These are phyloP conservation scores for Chenopodium album DNA, from an alignment of 148 eudicot species.

Conservation along the genomic window DNA sequence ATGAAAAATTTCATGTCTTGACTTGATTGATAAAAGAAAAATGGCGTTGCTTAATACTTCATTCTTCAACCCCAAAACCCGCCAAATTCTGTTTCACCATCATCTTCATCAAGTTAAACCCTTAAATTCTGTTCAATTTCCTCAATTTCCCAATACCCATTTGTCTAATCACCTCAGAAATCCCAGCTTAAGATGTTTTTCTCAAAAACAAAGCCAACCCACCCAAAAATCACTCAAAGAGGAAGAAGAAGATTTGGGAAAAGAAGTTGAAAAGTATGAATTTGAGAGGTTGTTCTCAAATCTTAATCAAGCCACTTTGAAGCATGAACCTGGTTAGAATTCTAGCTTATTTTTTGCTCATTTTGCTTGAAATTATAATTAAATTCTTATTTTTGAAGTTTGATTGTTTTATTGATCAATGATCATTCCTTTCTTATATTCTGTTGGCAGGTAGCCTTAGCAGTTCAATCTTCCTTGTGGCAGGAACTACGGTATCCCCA, in stretches of 20 bases:
- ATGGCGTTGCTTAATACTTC: slow-evolving; percentile 10
- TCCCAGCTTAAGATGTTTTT: slow-evolving; percentile 35
- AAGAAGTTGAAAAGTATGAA: slow-evolving; percentile 22
- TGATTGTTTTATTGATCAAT: background rate
- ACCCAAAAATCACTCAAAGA: slow-evolving; percentile 29
- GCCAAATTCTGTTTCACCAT: background rate
- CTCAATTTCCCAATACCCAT: slow-evolving; percentile 5
- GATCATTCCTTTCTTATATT: background rate
- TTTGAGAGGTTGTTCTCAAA: slow-evolving; percentile 84
- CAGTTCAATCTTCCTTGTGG: slow-evolving; percentile 74
- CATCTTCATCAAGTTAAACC: slow-evolving; percentile 4
- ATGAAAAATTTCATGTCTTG: background rate
- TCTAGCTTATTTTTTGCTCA: background rate
- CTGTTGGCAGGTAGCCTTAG: slow-evolving; percentile 66
- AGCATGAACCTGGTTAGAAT: slow-evolving; percentile 66
- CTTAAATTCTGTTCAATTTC: background rate
- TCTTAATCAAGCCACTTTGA: slow-evolving; percentile 72
- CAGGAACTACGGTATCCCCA: slow-evolving; percentile 78
- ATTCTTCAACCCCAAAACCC: slow-evolving; percentile 7
- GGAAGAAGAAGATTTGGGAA: slow-evolving; percentile 12
- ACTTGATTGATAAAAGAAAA: slow-evolving; percentile 8
- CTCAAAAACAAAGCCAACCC: slow-evolving; percentile 33
- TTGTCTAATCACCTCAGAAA: slow-evolving; percentile 16
- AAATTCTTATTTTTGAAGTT: background rate
- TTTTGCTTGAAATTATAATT: background rate